Evolutionary conservation across 352 stramenopile species (phyloP), one percentile per base, ranked within the genome.

Genomic region (Globisporangium acanthophoron): DNA sequence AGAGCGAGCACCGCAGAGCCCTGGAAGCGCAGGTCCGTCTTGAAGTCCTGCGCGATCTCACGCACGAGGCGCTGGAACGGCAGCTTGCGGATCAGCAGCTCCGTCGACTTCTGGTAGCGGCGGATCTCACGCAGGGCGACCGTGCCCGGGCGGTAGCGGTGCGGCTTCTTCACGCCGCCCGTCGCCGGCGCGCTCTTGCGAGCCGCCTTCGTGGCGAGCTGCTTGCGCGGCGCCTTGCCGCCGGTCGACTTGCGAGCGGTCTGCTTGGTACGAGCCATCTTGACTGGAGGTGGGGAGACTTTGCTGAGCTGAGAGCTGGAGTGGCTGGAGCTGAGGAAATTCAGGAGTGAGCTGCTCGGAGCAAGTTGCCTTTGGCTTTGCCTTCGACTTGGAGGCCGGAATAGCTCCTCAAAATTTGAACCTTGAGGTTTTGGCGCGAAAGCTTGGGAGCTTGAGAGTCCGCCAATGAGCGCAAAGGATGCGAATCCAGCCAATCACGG

Each of bases 21-120:
- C 71, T 96, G 86, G 77, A 95, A 96, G n/a, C 85, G 84, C 52
- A 96, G 71, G 64, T 96, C 85, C 11, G 83, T 92, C 71, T 90
- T 96, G 71, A 88, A 89, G 64, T 92, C 80, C 62, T 90, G 80
- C n/a, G 80, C 78, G 64, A 92, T 92, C 61, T 98, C 92, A 48
- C 92, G 81, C 37, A 98, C 96, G n/a, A 99, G 78, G 54, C 97
- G 80, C 58, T 96, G 92, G 78, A 99, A 99, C 31, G 96, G 97
- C 21, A 99, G 80, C 74, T 97, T 96, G 54, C 96, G 92, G 59
- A 99, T 82, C 47, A 99, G 69, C 21, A 99, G 81, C 63, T 98
- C 94, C 11, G 96, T 99, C 54, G 80, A 97, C 58, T 88, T 89
- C 83, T 99, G 97, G 78, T 98, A 99, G 47, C 83, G 74, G 65